A percentile compares a stretch with the other conserved stretches of the same genome.
Evolutionary conservation across 768 basidiomycete genomes (phyloP).

Genomic region (Trametes elegans): DNA sequence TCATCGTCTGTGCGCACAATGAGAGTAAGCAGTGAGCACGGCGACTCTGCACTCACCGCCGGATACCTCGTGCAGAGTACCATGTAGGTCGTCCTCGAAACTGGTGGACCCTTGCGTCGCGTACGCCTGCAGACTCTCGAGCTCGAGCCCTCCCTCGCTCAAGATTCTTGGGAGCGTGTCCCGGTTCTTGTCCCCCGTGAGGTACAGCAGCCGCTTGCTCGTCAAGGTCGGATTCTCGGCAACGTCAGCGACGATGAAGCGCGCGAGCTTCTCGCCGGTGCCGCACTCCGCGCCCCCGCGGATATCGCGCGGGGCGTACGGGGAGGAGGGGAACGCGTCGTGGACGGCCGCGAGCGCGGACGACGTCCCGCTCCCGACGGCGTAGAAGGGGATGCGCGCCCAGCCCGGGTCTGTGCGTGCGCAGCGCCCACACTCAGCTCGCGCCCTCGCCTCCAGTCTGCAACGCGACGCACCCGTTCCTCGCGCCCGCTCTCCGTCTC

Average conservation of each 20-base stretch:
- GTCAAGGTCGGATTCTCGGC: conserved; percentile 7
- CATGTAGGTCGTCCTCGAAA: conserved; percentile 44
- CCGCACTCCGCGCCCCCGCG: conserved; percentile 54
- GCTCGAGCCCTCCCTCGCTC: conserved; percentile 38
- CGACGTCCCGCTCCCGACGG: conserved; percentile 69
- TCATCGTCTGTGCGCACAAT: not conserved
- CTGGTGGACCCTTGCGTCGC: conserved; percentile 55
- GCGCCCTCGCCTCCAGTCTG: too few species aligned
- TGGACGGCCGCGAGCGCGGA: conserved; percentile 39
- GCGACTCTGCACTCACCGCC: not conserved
- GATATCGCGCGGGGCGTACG: conserved; percentile 33
- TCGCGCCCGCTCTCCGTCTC: too few species aligned
- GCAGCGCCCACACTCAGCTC: too few species aligned
- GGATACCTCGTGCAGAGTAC: not conserved
- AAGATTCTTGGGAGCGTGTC: conserved; percentile 62
- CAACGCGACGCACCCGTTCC: too few species aligned
- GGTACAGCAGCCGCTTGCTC: conserved; percentile 52
- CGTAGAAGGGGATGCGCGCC: conserved; percentile 69
- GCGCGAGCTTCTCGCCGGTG: conserved; percentile 63
- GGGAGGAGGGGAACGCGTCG: conserved; percentile 27
- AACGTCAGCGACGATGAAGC: conserved; percentile 51
- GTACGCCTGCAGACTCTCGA: conserved; percentile 65
- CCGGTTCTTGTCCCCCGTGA: conserved; percentile 86
- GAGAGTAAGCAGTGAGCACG: not conserved
- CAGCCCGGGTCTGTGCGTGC: conserved; percentile 39